Base-by-base conservation (phyloP, 805 yeast genomes). In the Teunomyces kruisii region DNA sequence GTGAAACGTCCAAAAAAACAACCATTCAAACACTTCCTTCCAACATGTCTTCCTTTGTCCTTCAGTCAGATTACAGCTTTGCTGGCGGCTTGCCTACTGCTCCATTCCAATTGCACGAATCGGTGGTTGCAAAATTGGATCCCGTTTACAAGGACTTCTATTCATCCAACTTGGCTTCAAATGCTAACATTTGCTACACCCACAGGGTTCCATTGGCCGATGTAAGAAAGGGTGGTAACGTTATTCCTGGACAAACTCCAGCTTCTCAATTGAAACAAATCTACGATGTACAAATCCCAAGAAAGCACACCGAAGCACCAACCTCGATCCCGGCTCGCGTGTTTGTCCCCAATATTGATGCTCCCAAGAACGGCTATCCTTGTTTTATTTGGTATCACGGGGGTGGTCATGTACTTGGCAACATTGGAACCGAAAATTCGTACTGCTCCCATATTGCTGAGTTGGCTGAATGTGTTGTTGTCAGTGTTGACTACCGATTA, bases 401-500 rank as follows among this genome's bases (percentile, higher is more conserved):
- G 16, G 77, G 78, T 24, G 77, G 77, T 2, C 72, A 74, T 70
- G 72, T 65, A 1, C 56, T 71, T 13, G 77, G 77, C 2, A 59
- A 59, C 43, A 62, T 73, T 32, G 50, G 44, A 44, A 64, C 76
- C 10, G 76, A 72, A 45, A 72, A 74, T 57, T 63, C 72, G 2
- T 69, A 59, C 52, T 72, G 76, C 48, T 65, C 76, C 2, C 67
- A 70, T 45, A 50, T 68, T 32, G 72, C 75, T 17, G 64, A 65
- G 30, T 43, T 51, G 16, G 65, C 70, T 9, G 47, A 65, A 38
- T 63, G 72, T 47, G 53, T 65, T n/a, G 77, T 74, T 10, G 58
- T 77, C 9, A 60, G 70, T 6, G 74, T 76, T n/a, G 79, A 76
- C 54, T 77, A 77, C 56, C 49, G 81, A 32, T 56, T 75, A 44